Evolutionary conservation across 768 basidiomycete species (phyloP), one percentile per base, ranked within the genome.

Genomic region (Lyophyllum atratum): DNA sequence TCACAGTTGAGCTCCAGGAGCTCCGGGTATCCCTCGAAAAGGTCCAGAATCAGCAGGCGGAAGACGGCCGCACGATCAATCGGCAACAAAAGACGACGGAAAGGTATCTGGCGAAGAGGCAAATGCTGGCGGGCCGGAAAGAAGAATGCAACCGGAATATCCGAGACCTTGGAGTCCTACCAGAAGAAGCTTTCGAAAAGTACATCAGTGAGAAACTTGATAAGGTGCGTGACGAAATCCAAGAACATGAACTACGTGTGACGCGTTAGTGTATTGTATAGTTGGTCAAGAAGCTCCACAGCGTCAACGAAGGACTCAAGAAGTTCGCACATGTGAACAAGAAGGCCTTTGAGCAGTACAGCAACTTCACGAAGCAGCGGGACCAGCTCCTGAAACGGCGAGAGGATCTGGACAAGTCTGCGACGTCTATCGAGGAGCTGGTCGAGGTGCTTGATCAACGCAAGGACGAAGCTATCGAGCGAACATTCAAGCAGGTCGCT

Each of bases 241-340:
- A 17, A 9, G 24, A 21, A 29, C 34, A 7, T 17, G 15, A 22
- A 17, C 33, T 21, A 43, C 14, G 22, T 31, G 45, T 59, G n/a
- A 4, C 64, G 15, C 48, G 8, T 28, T 11, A 15, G n/a, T 29
- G 4, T 9, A 9, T 47, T 14, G 2, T 26, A 19, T 64, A 99
- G 96, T 80, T 99, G 44, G 85, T 95, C 66, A 96, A 94, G 74
- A 90, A 90, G 61, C 80, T 99, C n/a, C 95, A 96, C 63, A 79
- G 82, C 14, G 88, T 95, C 59, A 97, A 98, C 67, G 95, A 98
- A 67, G 84, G 86, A 25, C 77, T 99, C 64, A 96, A 97, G 72
- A 96, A 95, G 71, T 99, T 95, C 66, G 92, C 94, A 0, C 95
- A 98, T 68, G 96, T 98, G 59, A 99, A 99, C 80, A 99, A 99